Evolutionary conservation across 148 eudicot species (phyloP), one percentile per base, ranked within the genome.

Genomic region (Cornus kousa): DNA sequence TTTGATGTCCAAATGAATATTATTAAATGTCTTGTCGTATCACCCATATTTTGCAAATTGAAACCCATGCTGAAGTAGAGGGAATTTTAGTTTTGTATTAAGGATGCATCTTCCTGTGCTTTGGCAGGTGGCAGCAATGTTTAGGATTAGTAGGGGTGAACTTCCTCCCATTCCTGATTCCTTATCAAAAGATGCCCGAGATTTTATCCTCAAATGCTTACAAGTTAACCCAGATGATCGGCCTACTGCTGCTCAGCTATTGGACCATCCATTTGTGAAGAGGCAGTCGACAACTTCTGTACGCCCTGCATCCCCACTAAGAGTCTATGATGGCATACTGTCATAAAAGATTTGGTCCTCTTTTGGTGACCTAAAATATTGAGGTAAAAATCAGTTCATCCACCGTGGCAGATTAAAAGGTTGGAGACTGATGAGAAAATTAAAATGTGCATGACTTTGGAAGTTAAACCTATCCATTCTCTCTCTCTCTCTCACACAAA

Each of bases 181-280:
- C 66, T 81, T 86, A 69, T 86, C 89, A 24, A 79, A 76, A 8
- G 89, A 86, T 40, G 86, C 86, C 8, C 82, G 39, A 22, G 82
- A 81, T 83, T 86, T 86, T 48, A 79, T 88, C 28, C 16, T 50
- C 68, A 78, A 68, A 64, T 88, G 91, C 77, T 88, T 88, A 80
- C 83, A 81, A 86, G 87, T 86, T 62, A 83, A 72, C 71, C 91
- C 91, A 4, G 80, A 82, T 48, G 74, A 78, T 33, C 86, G 89
- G 57, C 87, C 89, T 65, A 76, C 87, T 68, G 88, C 90, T 74
- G 85, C 87, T 74, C 74, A 83, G 46, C 81, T 88, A 72, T 72
- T 88, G 82, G 76, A 84, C 10, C 86, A 88, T 82, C 86, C 87
- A 74, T 88, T 92, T 87, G 82, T 92, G 31, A 89, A 70, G 79